phyloP scores from a whole-genome alignment of 2,329 filamentous ascomycete genomes.

The Ophiostoma ips region DNA sequence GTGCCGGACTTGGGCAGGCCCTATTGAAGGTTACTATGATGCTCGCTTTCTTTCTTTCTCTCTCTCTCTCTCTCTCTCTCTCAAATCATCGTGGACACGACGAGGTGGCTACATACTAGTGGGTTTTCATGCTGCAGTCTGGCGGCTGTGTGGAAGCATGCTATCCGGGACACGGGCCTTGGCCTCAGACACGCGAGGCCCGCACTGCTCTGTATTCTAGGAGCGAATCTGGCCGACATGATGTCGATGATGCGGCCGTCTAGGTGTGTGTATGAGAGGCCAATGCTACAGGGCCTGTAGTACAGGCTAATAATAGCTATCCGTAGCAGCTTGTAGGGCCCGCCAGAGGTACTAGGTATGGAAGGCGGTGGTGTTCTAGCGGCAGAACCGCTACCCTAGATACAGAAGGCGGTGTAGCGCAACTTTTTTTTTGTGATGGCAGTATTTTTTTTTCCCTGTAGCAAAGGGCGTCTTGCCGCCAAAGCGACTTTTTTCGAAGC shows the following conservation, averaged over 20 bases:
- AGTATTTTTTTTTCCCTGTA: slow-evolving; percentile 6
- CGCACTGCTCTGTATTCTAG: background rate
- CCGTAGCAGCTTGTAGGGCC: background rate
- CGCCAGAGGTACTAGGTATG: background rate
- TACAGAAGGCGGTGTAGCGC: slow-evolving; percentile 11
- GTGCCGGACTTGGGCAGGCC: slow-evolving; percentile 69
- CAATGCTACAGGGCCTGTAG: background rate
- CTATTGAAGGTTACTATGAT: slow-evolving; percentile 30
- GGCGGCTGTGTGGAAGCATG: slow-evolving; percentile 35
- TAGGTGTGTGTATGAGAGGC: background rate
- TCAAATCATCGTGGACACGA: background rate
- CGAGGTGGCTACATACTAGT: slow-evolving; percentile 39
- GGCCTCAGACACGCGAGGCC: background rate
- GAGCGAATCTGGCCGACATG: background rate
- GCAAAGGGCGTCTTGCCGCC: slow-evolving; percentile 1
- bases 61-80: background rate
- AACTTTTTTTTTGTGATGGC: slow-evolving; percentile 8
- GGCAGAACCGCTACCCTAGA: slow-evolving; percentile 7
- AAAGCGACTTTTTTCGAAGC: slow-evolving; percentile 3
- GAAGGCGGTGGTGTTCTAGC: slow-evolving; percentile 8
- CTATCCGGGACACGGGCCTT: background rate
- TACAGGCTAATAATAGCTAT: background rate
- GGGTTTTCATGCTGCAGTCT: slow-evolving; percentile 72
- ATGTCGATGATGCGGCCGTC: background rate
- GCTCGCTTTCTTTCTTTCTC: background rate